Base-by-base conservation (phyloP, 495 filamentous ascomycete species). In the Cudoniella acicularis region DNA sequence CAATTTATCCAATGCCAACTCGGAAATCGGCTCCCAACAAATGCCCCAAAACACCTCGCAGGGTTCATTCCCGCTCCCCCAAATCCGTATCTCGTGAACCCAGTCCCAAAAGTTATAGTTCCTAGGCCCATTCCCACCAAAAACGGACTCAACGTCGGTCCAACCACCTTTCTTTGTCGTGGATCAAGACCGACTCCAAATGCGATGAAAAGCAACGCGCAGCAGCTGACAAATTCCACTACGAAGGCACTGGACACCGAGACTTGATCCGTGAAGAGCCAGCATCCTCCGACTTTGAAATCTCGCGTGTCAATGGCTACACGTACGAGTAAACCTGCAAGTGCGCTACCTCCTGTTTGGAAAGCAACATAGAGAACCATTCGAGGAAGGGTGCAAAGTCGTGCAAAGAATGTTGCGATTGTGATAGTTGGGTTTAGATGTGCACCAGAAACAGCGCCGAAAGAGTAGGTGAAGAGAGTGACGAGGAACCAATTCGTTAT, bases 341-440 rank as follows among this genome's bases (percentile, higher is more conserved):
- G 49, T 8, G 72, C 69, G 8, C 68, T 75, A 6, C 77, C 77
- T 1, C 68, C 46, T 0, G 67, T 70, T 61, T 80, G 76, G 20
- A 65, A 72, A 3, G 57, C 46, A 17, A 79, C 20, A 56, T 81
- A 81, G 0, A 78, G 55, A 2, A 79, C 64, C 61, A 69, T 72
- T 47, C 76, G 69, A 0, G 78, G 72, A 27, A 79, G 69, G 40
- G 72, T 69, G 11, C 73, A 74, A 22, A 79, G 67, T 10, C 74
- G 72, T 0, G 72, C 70, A 52, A 75, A 73, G 68, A 78, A 74
- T 13, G 73, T 78, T n/a, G 75, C 73, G 13, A 79, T 62, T 1
- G 77, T 79, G 42, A 81, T 77, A 3, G 71, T 72, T 0, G 77
- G 78, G 49, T 71, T 79, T 57, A 81, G 63, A 49, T 79, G 76